A percentile compares a stretch with the other conserved stretches of the same genome.
Conservation (phyloP, 257 asterid species). For the Verbena officinalis region DNA sequence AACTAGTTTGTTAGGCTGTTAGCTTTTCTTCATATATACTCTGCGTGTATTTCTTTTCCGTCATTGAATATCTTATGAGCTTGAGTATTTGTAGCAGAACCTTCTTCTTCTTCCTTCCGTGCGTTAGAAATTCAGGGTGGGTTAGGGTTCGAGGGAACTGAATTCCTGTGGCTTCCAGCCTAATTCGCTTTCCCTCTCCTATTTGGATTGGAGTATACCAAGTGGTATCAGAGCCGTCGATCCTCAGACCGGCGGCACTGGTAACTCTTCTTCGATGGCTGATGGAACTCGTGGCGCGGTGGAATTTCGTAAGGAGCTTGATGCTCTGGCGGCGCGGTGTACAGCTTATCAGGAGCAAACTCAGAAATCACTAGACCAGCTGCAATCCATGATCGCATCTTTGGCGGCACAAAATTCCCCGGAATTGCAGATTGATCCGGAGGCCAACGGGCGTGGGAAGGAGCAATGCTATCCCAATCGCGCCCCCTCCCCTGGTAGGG, state of each 20-base stretch:
- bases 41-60: too few relatives aligned
- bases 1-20: too few relatives aligned
- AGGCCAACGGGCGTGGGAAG: background rate
- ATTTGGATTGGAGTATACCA: background rate
- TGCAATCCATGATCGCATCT: too few relatives aligned
- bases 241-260: background rate
- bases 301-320: background rate
- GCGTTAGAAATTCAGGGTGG: too few relatives aligned
- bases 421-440: background rate
- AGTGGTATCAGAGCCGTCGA: background rate
- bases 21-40: too few relatives aligned
- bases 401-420: too few relatives aligned
- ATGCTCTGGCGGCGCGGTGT: background rate
- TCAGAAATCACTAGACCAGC: too few relatives aligned
- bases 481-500: background rate
- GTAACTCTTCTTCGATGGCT: background rate
- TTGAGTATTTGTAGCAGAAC: too few relatives aligned
- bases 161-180: too few relatives aligned
- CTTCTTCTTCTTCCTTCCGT: too few relatives aligned
- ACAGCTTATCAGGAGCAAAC: background rate
- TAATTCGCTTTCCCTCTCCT: background rate
- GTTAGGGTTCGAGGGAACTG: too few relatives aligned
- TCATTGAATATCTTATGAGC: too few relatives aligned
- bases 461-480: background rate
- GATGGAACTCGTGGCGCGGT: background rate